Base-by-base conservation (phyloP, 129 eudicot genomes). In the Ambrosia artemisiifolia region DNA sequence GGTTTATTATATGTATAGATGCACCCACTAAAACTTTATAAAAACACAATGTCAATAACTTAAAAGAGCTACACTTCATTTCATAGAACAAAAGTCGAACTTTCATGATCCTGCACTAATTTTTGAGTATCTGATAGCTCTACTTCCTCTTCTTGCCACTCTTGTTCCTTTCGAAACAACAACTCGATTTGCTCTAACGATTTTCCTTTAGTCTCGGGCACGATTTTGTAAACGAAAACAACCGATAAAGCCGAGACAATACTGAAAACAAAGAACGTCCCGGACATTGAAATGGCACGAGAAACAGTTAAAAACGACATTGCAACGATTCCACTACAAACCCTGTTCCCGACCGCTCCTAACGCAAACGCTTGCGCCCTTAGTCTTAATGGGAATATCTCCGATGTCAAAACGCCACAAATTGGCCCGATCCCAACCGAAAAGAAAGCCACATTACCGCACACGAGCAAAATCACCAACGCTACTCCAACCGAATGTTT, bases 121-220 rank as follows among this genome's bases (percentile, higher is more conserved):
- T 82, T 83, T 62, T 82, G 74, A 6, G 72, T 80, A 73, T 89
- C 92, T 3, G 79, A 79, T 36, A 89, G 70, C 87, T 87, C 96
- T 46, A 90, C 73, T 76, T 86, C 96, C 40, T 79, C 82, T 53
- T 63, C 90, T 44, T 69, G 61, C 85, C 83, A 55, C 9, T 65
- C 78, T 40, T 79, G 66, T 28, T 80, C 92, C 72, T 57, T 80
- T 12, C 85, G 93, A 62, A 90, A 90, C 42, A 90, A 53, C 75
- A 85, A 63, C 62, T 87, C 93, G n/a, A 90, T 90, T 57, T 90
- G 86, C 83, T 90, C 93, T 78, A 90, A 40, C 0, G 96, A 87
- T 64, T 90, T 90, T 17, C 96, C 96, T 71, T 87, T 90, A 0
- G 96, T 90, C 75, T 90, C 96, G 2, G 96, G 96, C 3, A 90